These are phyloP conservation scores for Calonectria leucothoes DNA, from an alignment of 2,329 filamentous ascomycete genomes.

Conservation along the genomic window DNA sequence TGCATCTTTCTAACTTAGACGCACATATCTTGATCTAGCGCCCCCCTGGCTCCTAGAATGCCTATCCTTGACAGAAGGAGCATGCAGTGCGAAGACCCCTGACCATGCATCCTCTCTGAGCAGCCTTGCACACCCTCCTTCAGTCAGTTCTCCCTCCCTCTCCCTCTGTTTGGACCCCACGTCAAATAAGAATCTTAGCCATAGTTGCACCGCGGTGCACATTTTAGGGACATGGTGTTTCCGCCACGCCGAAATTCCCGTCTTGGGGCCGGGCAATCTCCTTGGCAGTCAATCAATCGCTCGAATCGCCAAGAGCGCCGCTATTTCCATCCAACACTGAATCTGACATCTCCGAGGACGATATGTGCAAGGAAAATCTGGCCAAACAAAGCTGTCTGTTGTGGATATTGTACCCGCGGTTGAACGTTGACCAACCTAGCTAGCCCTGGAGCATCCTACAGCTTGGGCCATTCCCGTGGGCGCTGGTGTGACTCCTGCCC, in stretches of 20 bases:
- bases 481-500: neutral
- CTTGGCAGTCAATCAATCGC: slow-evolving; percentile 15
- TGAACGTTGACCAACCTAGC: neutral
- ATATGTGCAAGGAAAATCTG: neutral
- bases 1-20: neutral
- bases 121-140: neutral
- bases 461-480: neutral
- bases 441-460: neutral
- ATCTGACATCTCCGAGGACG: slow-evolving; percentile 23
- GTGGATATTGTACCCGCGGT: neutral
- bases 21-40: neutral
- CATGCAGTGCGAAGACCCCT: slow-evolving; percentile 30
- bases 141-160: neutral
- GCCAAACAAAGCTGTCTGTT: neutral
- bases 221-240: neutral
- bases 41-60: neutral
- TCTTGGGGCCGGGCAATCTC: slow-evolving; percentile 3
- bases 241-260: neutral
- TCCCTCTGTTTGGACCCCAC: neutral
- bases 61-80: slow-evolving; percentile 26
- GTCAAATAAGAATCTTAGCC: slow-evolving; percentile 1
- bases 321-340: slow-evolving; percentile 18
- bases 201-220: neutral
- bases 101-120: slow-evolving; percentile 7
- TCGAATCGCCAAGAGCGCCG: neutral